These are phyloP conservation scores for Cyclocybe aegerita DNA, from an alignment of 768 basidiomycete genomes.

Conservation along the genomic window DNA sequence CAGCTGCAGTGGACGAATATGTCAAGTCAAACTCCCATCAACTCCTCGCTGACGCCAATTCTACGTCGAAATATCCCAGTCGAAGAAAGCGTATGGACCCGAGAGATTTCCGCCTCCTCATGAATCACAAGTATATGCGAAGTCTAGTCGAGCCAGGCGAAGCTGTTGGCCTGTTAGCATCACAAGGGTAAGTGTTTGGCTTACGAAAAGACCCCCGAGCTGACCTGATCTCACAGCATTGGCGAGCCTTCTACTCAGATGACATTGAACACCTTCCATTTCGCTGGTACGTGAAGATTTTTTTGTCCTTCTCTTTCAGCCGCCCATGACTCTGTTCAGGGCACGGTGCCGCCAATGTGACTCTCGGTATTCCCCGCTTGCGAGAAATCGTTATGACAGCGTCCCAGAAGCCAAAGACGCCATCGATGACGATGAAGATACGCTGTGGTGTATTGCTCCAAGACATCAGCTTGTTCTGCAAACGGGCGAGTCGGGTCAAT, in stretches of 20 bases:
- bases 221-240: constrained; percentile 52
- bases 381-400: constrained; percentile 99
- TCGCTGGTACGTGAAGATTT: constrained; percentile 64
- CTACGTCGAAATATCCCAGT: constrained; percentile 34
- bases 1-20: constrained; percentile 76
- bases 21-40: constrained; percentile 68
- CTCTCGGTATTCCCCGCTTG: constrained; percentile 96
- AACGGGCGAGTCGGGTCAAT: constrained; percentile 79
- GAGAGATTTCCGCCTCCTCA: constrained; percentile 73
- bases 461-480: constrained; percentile 80
- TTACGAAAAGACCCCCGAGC: neutral
- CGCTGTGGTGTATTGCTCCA: constrained; percentile 47
- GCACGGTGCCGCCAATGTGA: constrained; percentile 98
- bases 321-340: constrained; percentile 44
- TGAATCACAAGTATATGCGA: constrained; percentile 91
- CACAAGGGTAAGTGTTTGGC: constrained; percentile 76
- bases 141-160: constrained; percentile 96
- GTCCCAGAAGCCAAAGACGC: constrained; percentile 92
- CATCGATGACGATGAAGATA: constrained; percentile 90
- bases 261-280: constrained; percentile 99
- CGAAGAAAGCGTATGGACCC: constrained; percentile 46
- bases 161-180: constrained; percentile 95
- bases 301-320: constrained; percentile 1
- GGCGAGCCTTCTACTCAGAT: constrained; percentile 99
- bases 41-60: constrained; percentile 38